A percentile compares a stretch with the other conserved stretches of the same genome.
phyloP scores from a whole-genome alignment of 2,329 filamentous ascomycete species.

The Epichloe festucae region DNA sequence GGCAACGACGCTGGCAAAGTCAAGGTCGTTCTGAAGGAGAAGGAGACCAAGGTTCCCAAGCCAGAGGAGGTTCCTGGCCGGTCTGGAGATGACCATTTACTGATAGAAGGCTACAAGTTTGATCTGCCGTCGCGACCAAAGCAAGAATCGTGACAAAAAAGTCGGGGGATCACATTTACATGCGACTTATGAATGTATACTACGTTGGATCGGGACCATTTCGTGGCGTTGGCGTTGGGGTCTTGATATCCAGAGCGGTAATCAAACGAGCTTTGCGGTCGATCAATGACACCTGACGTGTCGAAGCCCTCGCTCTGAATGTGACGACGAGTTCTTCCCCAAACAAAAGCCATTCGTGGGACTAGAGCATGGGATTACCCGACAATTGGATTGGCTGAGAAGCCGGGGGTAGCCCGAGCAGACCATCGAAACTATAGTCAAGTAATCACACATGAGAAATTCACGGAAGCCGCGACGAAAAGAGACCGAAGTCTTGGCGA shows the following conservation, averaged over 20 bases:
- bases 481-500: conserved; percentile 46
- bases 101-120: conserved; percentile 38
- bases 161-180: neutral
- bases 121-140: conserved; percentile 15
- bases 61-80: conserved; percentile 12
- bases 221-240: neutral
- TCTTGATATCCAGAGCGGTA: neutral
- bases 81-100: conserved; percentile 28
- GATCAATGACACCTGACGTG: too few species aligned
- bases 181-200: neutral
- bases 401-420: neutral
- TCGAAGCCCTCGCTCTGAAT: neutral
- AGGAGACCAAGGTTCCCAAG: conserved; percentile 19
- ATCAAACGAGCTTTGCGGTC: too few species aligned
- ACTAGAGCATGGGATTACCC: neutral
- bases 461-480: neutral
- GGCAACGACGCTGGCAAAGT: conserved; percentile 19
- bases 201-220: neutral
- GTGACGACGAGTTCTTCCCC: neutral
- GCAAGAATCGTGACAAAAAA: neutral
- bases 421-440: neutral
- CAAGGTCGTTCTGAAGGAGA: conserved; percentile 40
- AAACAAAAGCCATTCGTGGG: neutral
- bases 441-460: neutral
- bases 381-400: too few species aligned